These are phyloP conservation scores for Chionographis japonica DNA, from an alignment of 106 monocot genomes.

Conservation along the genomic window DNA sequence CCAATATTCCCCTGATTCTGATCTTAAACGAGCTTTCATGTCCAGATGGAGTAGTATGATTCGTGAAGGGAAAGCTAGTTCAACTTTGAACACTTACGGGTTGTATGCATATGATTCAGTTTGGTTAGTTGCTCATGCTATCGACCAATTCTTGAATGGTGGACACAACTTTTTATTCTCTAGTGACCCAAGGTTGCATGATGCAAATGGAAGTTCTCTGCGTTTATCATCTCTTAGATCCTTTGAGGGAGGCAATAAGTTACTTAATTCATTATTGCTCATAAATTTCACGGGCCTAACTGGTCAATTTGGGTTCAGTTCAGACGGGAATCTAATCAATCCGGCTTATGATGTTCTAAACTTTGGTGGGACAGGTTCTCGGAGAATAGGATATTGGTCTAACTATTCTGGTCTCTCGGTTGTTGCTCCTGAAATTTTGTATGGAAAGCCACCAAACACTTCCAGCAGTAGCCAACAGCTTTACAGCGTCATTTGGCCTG, in stretches of 20 bases:
- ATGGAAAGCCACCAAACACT: conserved; percentile 8
- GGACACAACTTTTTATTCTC: conserved; percentile 21
- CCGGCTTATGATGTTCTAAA: conserved; percentile 42
- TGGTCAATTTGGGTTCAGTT: conserved; percentile 25
- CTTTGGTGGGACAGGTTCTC: conserved; percentile 13
- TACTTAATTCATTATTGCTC: conserved; percentile 15
- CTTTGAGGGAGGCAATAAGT: conserved; percentile 18
- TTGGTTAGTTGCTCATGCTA: conserved; percentile 33
- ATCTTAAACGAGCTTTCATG: conserved; percentile 5
- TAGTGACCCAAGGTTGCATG: conserved; percentile 22
- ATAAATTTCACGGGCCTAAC: conserved; percentile 25
- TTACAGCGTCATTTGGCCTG: conserved; percentile 36
- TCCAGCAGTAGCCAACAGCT: conserved; percentile 26
- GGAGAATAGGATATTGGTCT: conserved; percentile 37
- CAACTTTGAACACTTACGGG: conserved; percentile 25
- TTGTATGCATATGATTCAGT: conserved; percentile 49
- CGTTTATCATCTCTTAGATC: conserved; percentile 15
- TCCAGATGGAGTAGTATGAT: conserved; percentile 22
- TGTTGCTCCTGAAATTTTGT: conserved; percentile 22
- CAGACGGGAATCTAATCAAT: conserved; percentile 25
- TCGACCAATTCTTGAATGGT: conserved; percentile 28
- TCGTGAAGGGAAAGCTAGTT: neutral
- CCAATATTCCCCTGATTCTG: conserved; percentile 29
- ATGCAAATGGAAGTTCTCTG: conserved; percentile 15
- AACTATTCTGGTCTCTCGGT: conserved; percentile 36